Percentiles rank a stretch among this genome's conserved stretches.
phyloP scores from a whole-genome alignment of 129 eudicot genomes.

The Chrysanthemum lavandulifolium region DNA sequence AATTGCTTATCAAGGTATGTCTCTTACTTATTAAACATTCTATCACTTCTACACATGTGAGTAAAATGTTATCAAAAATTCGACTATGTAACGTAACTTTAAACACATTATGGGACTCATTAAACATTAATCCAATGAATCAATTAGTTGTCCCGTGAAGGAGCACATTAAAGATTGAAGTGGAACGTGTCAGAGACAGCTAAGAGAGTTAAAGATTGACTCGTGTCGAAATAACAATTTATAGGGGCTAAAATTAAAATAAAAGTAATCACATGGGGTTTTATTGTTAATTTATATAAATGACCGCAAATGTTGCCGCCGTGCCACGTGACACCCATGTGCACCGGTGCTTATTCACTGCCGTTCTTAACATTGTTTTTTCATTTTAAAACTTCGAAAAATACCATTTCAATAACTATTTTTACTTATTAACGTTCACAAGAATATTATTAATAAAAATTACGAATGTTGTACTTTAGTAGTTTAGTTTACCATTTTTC shows the following conservation, averaged over 20 bases:
- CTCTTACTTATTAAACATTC: neutral
- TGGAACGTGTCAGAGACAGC: constrained; percentile 34
- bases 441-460: too few species aligned
- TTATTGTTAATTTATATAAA: constrained; percentile 24
- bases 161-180: constrained; percentile 24
- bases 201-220: constrained; percentile 19
- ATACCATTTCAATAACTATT: too few species aligned
- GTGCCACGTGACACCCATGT: constrained; percentile 38
- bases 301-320: constrained; percentile 32
- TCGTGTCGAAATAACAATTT: constrained; percentile 19
- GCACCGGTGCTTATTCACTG: constrained; percentile 27
- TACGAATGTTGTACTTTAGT: too few species aligned
- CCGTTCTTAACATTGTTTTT: neutral
- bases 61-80: neutral
- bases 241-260: constrained; percentile 24
- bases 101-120: neutral
- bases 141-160: constrained; percentile 27
- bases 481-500: too few species aligned
- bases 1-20: neutral
- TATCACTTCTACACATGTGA: neutral
- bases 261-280: constrained; percentile 34
- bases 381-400: neutral
- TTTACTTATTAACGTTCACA: too few species aligned
- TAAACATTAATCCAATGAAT: constrained; percentile 7
- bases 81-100: neutral